These are phyloP conservation scores for Olyra latifolia DNA, from an alignment of 176 grass and related monocot genomes.

Conservation along the genomic window DNA sequence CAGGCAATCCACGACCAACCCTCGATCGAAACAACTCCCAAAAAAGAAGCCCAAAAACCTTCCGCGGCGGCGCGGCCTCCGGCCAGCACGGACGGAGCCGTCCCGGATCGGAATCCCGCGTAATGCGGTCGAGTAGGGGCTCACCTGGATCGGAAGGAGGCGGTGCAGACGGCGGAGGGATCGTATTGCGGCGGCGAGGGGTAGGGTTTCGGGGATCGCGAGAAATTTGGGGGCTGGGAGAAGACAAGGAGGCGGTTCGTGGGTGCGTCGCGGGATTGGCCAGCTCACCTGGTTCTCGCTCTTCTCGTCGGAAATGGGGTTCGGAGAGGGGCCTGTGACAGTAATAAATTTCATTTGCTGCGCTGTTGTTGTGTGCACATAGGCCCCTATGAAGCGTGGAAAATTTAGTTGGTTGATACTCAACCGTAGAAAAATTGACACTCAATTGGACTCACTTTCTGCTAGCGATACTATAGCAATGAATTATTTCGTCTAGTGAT, in stretches of 20 bases:
- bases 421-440: too few relatives aligned
- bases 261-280: conserved; percentile 31
- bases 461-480: too few relatives aligned
- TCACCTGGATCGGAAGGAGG: conserved; percentile 37
- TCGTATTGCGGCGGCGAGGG: conserved; percentile 17
- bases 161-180: neutral
- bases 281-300: conserved; percentile 15
- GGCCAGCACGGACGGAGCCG: neutral
- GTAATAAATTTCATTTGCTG: neutral
- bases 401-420: too few relatives aligned
- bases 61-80: neutral
- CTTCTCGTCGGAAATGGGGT: conserved; percentile 8
- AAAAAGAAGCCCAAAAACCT: neutral
- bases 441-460: too few relatives aligned
- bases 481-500: too few relatives aligned
- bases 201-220: conserved; percentile 50
- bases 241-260: conserved; percentile 17
- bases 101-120: conserved; percentile 20
- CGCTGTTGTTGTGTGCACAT: neutral
- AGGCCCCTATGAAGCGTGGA: neutral
- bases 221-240: neutral
- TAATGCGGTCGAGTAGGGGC: neutral
- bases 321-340: neutral
- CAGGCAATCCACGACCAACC: neutral
- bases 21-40: neutral